Base-by-base conservation (phyloP, 805 yeast species). In the Brettanomyces nanus region DNA sequence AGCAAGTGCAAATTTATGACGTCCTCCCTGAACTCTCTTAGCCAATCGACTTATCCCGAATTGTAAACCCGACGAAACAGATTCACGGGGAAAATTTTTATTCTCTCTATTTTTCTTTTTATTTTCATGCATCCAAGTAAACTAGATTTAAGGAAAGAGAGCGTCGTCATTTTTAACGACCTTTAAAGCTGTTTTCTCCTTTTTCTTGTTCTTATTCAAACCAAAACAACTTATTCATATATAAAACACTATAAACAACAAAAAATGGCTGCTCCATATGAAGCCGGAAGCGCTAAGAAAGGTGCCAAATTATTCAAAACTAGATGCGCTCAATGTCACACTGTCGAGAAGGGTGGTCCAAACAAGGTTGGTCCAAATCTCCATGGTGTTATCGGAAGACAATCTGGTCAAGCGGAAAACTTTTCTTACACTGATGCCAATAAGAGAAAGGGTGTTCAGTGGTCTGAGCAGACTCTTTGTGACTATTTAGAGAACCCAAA, bases 281-380 rank as follows among this genome's bases (percentile, higher is more conserved):
- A 61, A 56, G 51, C 56, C 47, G 66, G 89, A 65, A 75, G 77
- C 56, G 85, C 77, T 50, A 78, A 81, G 73, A 92, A 92, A 74
- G 98, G 98, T 77, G 97, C 97, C 53, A 85, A 85, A 62, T 75
- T 92, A 52, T 92, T 92, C 82, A 92, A 92, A 75, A 92, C 97
- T 51, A 87, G 98, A 81, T 92, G 98, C 71, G 75, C 87, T 55
- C 97, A 92, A 75, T 92, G 98, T 69, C 98, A 92, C 81, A 90
- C 97, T 58, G 80, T 81, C 51, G 97, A 90, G 68, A 74, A 71
- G 46, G 95, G 95, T 61, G 97, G 95, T 48, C 90, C 97, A 54
- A 79, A 90, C 84, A 92, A 92, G 77, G 97, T 90, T 58, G 98
- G 98, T 68, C 98, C 98, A 63, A 92, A 90, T 70, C 81, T 92